Percentiles rank a stretch among this genome's conserved stretches.
Conservation (phyloP, 1,284 basidiomycete species). For the Uromyces viciae-fabae region DNA sequence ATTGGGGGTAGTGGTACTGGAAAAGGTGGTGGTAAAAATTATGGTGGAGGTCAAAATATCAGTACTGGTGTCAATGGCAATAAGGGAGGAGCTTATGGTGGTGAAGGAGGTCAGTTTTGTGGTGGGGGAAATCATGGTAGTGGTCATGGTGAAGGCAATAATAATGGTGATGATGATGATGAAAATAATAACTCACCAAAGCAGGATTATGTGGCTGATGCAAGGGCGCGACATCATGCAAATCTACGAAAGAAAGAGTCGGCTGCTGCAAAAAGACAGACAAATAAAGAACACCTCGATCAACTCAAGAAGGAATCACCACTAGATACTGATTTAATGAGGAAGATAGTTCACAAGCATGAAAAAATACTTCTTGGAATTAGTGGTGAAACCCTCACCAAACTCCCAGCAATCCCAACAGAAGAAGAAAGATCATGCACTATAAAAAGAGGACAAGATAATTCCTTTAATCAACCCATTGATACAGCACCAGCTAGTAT, state of each 20-base stretch:
- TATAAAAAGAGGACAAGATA: not conserved
- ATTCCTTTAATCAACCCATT: not conserved
- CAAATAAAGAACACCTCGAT: not conserved
- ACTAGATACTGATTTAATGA: not conserved
- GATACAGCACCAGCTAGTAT: not conserved
- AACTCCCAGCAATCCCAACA: not conserved
- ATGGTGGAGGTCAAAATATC: not conserved
- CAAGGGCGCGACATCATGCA: not conserved
- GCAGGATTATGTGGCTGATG: not conserved
- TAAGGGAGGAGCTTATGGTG: not conserved
- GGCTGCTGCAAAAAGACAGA: not conserved
- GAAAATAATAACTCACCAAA: not conserved
- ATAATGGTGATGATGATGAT: not conserved
- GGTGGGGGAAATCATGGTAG: not conserved
- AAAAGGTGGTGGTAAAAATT: not conserved
- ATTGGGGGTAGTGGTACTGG: not conserved
- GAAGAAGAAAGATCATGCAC: not conserved
- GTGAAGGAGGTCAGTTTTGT: not conserved
- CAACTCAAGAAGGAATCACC: not conserved
- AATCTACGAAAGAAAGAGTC: not conserved
- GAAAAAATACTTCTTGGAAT: constrained; percentile 6
- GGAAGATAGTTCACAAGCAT: constrained; percentile 2
- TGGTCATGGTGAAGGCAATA: not conserved
- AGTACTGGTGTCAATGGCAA: not conserved
- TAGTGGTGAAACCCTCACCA: not conserved